phyloP scores from a whole-genome alignment of 352 stramenopile genomes.

The Globisporangium solare region DNA sequence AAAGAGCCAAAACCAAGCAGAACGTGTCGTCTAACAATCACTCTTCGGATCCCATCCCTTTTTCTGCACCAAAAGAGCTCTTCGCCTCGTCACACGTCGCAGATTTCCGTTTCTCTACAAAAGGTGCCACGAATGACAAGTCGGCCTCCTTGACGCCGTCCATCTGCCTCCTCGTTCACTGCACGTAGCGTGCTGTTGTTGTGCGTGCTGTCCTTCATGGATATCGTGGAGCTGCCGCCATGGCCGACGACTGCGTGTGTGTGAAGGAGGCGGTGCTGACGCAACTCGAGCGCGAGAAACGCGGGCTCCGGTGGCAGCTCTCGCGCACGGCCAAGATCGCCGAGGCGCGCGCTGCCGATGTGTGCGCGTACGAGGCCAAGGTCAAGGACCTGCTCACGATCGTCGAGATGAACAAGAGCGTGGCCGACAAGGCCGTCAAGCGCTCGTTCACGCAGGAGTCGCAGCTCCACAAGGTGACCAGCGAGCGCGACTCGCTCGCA shows the following conservation, averaged over 20 bases:
- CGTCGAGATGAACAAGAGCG: constrained; percentile 59
- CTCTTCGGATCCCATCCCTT: too few species aligned
- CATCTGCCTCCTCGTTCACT: too few species aligned
- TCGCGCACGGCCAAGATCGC: constrained; percentile 29
- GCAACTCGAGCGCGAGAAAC: constrained; percentile 44
- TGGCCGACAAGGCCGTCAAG: constrained; percentile 37
- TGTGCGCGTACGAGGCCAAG: constrained; percentile 34
- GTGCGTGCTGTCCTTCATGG: too few species aligned
- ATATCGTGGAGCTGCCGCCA: too few species aligned
- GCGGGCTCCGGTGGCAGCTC: constrained; percentile 50
- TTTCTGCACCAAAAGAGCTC: too few species aligned
- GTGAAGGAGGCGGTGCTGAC: constrained; percentile 44
- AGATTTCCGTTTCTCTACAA: too few species aligned
- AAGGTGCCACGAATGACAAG: too few species aligned
- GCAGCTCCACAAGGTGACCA: constrained; percentile 20
- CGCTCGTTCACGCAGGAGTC: constrained; percentile 31
- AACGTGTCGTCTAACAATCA: too few species aligned
- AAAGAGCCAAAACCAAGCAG: background rate
- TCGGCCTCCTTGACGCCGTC: too few species aligned
- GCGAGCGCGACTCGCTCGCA: constrained; percentile 23
- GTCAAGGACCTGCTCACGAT: constrained; percentile 64
- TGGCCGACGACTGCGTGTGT: constrained; percentile 26
- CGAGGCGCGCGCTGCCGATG: constrained; percentile 28
- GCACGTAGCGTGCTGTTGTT: too few species aligned
- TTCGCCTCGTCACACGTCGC: too few species aligned